These are phyloP conservation scores for Xylaria sp. DNA, from an alignment of 2,329 filamentous ascomycete species.

Conservation along the genomic window DNA sequence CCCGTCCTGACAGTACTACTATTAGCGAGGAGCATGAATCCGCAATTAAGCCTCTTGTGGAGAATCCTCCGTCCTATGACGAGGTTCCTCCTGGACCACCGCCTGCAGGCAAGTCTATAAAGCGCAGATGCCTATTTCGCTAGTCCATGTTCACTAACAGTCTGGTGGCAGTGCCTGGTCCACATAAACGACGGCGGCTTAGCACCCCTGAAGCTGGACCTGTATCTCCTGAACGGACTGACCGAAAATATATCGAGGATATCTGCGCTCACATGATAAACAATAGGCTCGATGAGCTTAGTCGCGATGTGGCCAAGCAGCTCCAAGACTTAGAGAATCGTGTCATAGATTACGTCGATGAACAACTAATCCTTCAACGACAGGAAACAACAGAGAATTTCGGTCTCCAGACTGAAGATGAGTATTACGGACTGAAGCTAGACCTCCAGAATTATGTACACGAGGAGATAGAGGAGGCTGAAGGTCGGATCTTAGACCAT, in stretches of 20 bases:
- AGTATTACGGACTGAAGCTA: slow-evolving; percentile 21
- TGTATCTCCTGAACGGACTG: background rate
- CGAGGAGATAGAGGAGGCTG: slow-evolving; percentile 22
- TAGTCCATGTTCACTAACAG: slow-evolving; percentile 7
- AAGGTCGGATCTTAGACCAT: slow-evolving; percentile 21
- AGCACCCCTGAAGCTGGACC: slow-evolving; percentile 8
- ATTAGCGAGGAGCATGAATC: background rate
- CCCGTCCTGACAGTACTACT: background rate
- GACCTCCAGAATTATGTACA: slow-evolving; percentile 19
- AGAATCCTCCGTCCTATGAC: slow-evolving; percentile 27
- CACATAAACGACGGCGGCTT: slow-evolving; percentile 20
- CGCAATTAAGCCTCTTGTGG: slow-evolving; percentile 12
- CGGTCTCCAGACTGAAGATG: slow-evolving; percentile 16
- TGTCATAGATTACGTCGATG: slow-evolving; percentile 26
- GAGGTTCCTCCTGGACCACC: slow-evolving; percentile 20
- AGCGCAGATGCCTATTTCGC: background rate
- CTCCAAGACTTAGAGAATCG: slow-evolving; percentile 25
- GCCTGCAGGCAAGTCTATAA: slow-evolving; percentile 16
- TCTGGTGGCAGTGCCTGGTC: background rate
- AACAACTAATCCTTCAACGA: slow-evolving; percentile 17
- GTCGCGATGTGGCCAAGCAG: slow-evolving; percentile 19
- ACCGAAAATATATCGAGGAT: slow-evolving; percentile 28
- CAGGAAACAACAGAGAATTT: slow-evolving; percentile 7
- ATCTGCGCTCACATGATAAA: slow-evolving; percentile 27
- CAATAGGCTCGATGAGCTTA: slow-evolving; percentile 20